These are phyloP conservation scores for Botryotinia calthae DNA, from an alignment of 2,329 filamentous ascomycete genomes.

Conservation along the genomic window DNA sequence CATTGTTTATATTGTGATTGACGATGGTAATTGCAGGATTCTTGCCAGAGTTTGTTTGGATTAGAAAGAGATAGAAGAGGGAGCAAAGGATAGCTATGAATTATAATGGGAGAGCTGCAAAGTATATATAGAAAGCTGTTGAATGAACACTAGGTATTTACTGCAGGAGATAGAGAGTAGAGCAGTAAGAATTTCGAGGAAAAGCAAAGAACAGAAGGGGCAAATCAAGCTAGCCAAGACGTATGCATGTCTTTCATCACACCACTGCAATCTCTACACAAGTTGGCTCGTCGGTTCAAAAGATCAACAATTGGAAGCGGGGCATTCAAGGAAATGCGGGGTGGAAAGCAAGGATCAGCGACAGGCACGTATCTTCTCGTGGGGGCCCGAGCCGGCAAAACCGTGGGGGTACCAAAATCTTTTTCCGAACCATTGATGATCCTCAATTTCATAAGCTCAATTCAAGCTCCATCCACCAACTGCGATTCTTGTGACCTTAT, in stretches of 20 bases:
- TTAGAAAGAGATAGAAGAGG: not conserved
- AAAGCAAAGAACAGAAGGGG: slow-evolving; percentile 6
- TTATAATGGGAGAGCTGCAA: not conserved
- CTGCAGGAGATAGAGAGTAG: not conserved
- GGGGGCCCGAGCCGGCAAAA: slow-evolving; percentile 4
- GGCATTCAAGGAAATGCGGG: slow-evolving; percentile 10
- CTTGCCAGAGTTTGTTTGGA: not conserved
- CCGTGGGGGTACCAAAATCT: slow-evolving; percentile 16
- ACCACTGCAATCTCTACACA: not conserved
- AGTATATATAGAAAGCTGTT: not conserved
- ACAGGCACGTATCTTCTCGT: slow-evolving; percentile 5
- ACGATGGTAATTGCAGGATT: not conserved
- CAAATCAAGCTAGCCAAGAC: not conserved
- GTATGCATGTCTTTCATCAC: slow-evolving; percentile 2
- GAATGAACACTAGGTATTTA: not conserved
- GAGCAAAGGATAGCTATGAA: not conserved
- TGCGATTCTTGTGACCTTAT: not conserved
- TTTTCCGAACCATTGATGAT: slow-evolving; percentile 6
- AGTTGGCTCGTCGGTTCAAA: not conserved
- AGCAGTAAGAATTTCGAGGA: not conserved
- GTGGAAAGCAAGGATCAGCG: not conserved
- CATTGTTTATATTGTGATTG: slow-evolving; percentile 38
- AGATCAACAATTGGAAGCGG: slow-evolving; percentile 15
- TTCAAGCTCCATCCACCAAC: not conserved
- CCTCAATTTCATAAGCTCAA: not conserved